A percentile compares a stretch with the other conserved stretches of the same genome.
Evolutionary conservation across 78 protist genomes (phyloP).

Genomic region (Dictyostelium discoideum): dicty_2.7 NC_007091.3:38501-39000

Average conservation of each 20-base stretch:
- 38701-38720: not conserved
- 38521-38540: not conserved
- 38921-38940: too few species aligned
- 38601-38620: not conserved
- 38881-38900: too few species aligned
- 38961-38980: not conserved
- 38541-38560: not conserved
- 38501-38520: not conserved
- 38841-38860: not conserved
- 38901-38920: too few species aligned
- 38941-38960: too few species aligned
- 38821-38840: not conserved
- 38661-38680: not conserved
- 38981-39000: not conserved
- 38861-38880: too few species aligned
- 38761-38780: not conserved
- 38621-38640: not conserved
- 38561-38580: not conserved
- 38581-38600: not conserved
- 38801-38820: not conserved
- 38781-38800: not conserved
- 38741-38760: not conserved
- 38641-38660: not conserved
- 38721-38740: not conserved
- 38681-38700: not conserved